Evolutionary conservation across 2,329 filamentous ascomycete genomes (phyloP).

Genomic region (Aspergillus sp.): DNA sequence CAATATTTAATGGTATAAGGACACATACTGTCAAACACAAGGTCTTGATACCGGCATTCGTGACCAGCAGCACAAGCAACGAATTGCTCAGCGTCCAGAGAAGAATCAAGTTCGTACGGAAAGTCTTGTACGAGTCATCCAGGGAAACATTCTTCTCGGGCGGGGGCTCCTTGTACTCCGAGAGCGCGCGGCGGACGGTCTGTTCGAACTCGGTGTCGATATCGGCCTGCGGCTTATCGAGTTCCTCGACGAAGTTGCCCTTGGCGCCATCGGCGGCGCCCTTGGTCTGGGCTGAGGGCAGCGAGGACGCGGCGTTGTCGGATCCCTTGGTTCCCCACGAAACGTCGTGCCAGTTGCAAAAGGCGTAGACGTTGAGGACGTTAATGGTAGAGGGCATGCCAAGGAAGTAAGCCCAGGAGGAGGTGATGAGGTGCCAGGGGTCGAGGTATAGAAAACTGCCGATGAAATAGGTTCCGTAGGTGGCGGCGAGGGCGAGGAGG

Average conservation of each 20-base stretch:
- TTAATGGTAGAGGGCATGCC: conserved; percentile 98
- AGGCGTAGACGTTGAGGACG: conserved; percentile 98
- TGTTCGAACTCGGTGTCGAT: conserved; percentile 97
- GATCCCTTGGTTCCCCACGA: conserved; percentile 99
- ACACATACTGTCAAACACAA: too few species aligned
- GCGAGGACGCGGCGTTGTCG: conserved; percentile 80
- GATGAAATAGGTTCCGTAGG: conserved; percentile 94
- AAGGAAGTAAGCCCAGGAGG: conserved; percentile 87
- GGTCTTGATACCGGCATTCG: conserved; percentile 77
- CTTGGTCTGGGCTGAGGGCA: conserved; percentile 83
- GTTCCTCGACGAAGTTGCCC: conserved; percentile 84
- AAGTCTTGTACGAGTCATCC: conserved; percentile 98
- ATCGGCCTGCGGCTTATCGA: conserved; percentile 94
- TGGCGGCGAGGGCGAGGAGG: conserved; percentile 86
- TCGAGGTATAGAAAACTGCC: conserved; percentile 97
- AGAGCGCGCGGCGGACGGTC: conserved; percentile 89
- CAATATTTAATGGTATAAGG: too few species aligned
- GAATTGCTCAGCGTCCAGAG: conserved; percentile 95
- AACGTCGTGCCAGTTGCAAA: conserved; percentile 99
- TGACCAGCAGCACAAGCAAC: conserved; percentile 80
- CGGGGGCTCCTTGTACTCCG: conserved; percentile 73
- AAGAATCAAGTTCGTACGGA: conserved; percentile 94
- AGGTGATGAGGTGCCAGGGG: conserved; percentile 99
- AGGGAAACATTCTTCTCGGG: conserved; percentile 82
- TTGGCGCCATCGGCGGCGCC: conserved; percentile 90